Base-by-base conservation (phyloP, 1,139 yeast genomes). In the Spathaspora sp. region DNA sequence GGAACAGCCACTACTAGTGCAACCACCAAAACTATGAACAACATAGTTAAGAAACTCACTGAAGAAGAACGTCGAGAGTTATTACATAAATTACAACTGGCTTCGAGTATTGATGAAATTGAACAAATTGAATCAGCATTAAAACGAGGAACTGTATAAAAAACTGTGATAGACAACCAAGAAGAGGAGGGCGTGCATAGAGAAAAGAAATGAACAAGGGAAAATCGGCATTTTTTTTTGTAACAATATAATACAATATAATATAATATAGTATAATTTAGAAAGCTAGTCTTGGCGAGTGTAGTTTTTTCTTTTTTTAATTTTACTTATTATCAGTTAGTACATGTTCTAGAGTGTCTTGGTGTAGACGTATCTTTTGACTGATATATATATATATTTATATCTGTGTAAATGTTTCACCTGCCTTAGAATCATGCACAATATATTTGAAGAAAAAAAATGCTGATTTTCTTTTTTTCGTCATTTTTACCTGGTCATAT, bases 71-170 rank as follows among this genome's bases (percentile, higher is more conserved):
- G 74, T 50, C 64, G 64, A 13, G 66, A 67, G 45, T 64, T 90
- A 43, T 72, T 83, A 52, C 62, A 69, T 42, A 76, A 81, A 49
- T 68, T 90, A 47, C 75, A 76, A 45, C 68, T 65, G 31, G 95
- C 97, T 1, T 74, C 81, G 4, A 82, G 84, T 45, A 62, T 90
- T 50, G 86, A 78, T 11, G 97, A 90, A 54, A 85, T 90, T 11
- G 89, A 85, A 52, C 67, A 81, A 44, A 78, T 90, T 25, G 96
- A 89, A 60, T 67, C 34, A 6, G 44, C 51, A 6, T 39, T 53
- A 25, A 43, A 29, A 31, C 34, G 36, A 5, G 52, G 52, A 9
- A 27, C 42, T 34, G 27, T 51, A 34, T 50, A 36, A n/a, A n/a
- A n/a, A 31, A 9, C 9, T 13, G 9, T 15, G 3, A 15, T 9